Evolutionary conservation across 306 rosid species (phyloP).

Genomic region (Begonia loranthoides): DNA sequence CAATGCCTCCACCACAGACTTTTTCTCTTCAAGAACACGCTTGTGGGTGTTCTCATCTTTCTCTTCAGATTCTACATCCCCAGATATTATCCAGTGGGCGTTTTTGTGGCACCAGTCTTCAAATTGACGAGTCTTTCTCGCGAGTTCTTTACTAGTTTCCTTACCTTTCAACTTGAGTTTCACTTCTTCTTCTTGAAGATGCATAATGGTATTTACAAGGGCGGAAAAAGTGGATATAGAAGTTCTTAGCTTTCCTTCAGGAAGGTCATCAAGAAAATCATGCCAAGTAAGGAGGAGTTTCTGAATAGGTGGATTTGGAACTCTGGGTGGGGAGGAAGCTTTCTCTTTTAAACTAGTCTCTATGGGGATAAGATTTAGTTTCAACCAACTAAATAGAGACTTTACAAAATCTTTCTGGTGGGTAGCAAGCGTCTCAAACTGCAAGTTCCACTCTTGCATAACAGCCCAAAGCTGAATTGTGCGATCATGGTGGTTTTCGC

Average conservation of each 20-base stretch:
- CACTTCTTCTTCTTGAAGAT: constrained; percentile 58
- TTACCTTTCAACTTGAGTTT: constrained; percentile 49
- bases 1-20: constrained; percentile 34
- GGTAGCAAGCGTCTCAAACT: constrained; percentile 45
- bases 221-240: constrained; percentile 59
- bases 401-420: constrained; percentile 63
- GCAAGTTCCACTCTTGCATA: constrained; percentile 60
- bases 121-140: constrained; percentile 49
- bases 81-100: constrained; percentile 36
- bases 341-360: constrained; percentile 86
- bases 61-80: constrained; percentile 43
- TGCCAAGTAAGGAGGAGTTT: constrained; percentile 61
- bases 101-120: constrained; percentile 73
- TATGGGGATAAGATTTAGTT: constrained; percentile 67
- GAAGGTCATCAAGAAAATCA: constrained; percentile 61
- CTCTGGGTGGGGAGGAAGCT: constrained; percentile 89
- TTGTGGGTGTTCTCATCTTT: constrained; percentile 25
- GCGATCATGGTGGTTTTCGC: constrained; percentile 63
- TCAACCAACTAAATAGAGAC: constrained; percentile 61
- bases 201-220: constrained; percentile 37
- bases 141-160: constrained; percentile 60
- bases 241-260: constrained; percentile 57
- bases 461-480: constrained; percentile 51
- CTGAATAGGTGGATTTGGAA: constrained; percentile 50
- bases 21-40: constrained; percentile 35